Conservation (phyloP, 192 early-diverging fungal genomes). For the Entophlyctis luteolus region DNA sequence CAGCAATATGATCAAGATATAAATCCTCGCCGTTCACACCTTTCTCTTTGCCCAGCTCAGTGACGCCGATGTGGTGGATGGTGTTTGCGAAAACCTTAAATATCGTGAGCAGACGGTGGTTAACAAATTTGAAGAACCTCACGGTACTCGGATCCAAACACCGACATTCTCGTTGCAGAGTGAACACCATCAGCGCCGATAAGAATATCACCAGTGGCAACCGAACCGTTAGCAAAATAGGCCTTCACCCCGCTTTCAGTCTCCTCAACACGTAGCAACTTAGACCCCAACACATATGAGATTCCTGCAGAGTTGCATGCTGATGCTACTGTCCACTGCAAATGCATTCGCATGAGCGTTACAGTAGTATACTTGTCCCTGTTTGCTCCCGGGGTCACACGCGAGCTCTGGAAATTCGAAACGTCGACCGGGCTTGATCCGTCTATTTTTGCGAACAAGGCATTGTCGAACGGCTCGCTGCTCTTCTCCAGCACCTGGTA, state of each 20-base stretch:
- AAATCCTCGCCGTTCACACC: background rate
- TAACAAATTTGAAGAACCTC: no score
- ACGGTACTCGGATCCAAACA: constrained; percentile 30
- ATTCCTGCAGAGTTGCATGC: background rate
- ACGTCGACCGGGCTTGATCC: background rate
- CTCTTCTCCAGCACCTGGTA: background rate
- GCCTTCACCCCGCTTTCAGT: background rate
- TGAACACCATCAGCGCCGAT: constrained; percentile 20
- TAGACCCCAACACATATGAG: background rate
- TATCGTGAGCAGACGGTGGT: no score
- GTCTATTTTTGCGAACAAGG: background rate
- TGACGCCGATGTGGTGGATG: background rate
- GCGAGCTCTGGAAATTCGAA: background rate
- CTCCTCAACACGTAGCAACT: background rate
- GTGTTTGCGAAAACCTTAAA: background rate
- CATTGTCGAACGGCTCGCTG: background rate
- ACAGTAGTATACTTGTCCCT: background rate
- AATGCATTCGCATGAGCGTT: background rate
- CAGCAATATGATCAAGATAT: background rate
- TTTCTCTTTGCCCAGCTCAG: background rate
- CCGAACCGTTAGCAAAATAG: constrained; percentile 3
- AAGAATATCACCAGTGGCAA: background rate
- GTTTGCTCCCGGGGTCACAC: background rate
- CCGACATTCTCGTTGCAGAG: constrained; percentile 6
- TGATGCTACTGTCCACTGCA: background rate